These are phyloP conservation scores for Aspergillus flavus DNA, from an alignment of 2,329 filamentous ascomycete species.

Conservation along the genomic window DNA sequence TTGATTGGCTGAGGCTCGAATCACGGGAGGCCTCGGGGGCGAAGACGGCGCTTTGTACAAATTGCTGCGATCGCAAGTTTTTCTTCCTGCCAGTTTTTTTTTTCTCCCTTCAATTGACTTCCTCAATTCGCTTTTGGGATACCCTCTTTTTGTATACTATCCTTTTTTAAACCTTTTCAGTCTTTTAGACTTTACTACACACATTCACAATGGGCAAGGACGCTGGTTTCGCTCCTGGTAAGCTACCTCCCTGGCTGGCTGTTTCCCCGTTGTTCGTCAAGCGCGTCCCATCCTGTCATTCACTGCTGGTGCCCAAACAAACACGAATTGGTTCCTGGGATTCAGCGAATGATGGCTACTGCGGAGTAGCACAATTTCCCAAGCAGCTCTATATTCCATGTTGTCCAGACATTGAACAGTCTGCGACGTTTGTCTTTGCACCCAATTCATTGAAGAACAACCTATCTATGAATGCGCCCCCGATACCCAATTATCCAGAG, in stretches of 20 bases:
- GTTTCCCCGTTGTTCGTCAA: slow-evolving; percentile 2
- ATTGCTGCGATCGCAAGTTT: slow-evolving; percentile 37
- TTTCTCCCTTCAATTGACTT: slow-evolving; percentile 19
- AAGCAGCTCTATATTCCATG: neutral
- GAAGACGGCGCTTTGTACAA: slow-evolving; percentile 34
- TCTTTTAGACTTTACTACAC: slow-evolving; percentile 31
- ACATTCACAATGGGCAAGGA: slow-evolving; percentile 48
- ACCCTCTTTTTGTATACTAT: slow-evolving; percentile 26
- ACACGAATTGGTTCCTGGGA: neutral
- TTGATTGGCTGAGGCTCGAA: slow-evolving; percentile 36
- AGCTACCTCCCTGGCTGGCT: slow-evolving; percentile 25
- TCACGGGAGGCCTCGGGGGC: slow-evolving; percentile 40
- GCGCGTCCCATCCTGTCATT: slow-evolving; percentile 5
- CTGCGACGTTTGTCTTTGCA: neutral
- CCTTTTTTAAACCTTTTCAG: slow-evolving; percentile 21
- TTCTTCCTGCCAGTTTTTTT: slow-evolving; percentile 26
- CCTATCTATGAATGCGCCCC: neutral
- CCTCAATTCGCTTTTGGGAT: slow-evolving; percentile 16
- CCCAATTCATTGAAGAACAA: slow-evolving; percentile 4
- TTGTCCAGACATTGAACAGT: neutral
- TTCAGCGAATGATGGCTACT: neutral
- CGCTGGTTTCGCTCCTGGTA: slow-evolving; percentile 50
- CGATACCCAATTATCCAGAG: neutral
- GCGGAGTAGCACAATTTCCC: neutral
- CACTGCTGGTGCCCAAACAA: neutral